These are phyloP conservation scores for Cucumis cinereus DNA, from an alignment of 306 rosid species.

Conservation along the genomic window DNA sequence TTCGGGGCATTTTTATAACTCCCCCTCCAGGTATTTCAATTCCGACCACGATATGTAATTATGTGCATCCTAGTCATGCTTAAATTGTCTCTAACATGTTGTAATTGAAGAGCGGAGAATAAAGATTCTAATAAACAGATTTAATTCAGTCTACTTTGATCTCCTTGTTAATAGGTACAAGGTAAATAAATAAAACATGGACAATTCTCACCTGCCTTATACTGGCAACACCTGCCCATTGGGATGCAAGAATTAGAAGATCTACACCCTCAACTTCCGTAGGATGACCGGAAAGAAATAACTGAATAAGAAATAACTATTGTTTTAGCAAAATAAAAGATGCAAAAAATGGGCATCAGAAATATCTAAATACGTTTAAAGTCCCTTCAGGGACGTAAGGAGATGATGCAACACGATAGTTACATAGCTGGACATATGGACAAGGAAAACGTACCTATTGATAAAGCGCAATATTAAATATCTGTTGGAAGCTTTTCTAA, in stretches of 20 bases:
- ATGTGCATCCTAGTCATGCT: background rate
- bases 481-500: background rate
- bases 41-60: background rate
- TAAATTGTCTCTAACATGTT: background rate
- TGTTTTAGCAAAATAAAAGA: conserved; percentile 10
- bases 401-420: background rate
- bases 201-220: conserved; percentile 57
- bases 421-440: background rate
- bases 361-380: background rate
- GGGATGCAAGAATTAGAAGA: conserved; percentile 73
- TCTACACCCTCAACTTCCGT: conserved; percentile 43
- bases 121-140: background rate
- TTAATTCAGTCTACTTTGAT: background rate
- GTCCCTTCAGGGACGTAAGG: background rate
- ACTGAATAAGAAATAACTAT: conserved; percentile 32
- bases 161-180: background rate
- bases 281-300: conserved; percentile 44
- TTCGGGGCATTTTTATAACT: background rate
- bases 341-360: background rate
- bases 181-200: background rate
- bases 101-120: background rate
- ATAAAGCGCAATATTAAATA: background rate
- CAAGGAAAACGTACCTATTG: background rate
- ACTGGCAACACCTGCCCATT: conserved; percentile 78
- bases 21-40: background rate